Evolutionary conservation across 495 filamentous ascomycete species (phyloP).

Genomic region (Bathelium albidoporum): DNA sequence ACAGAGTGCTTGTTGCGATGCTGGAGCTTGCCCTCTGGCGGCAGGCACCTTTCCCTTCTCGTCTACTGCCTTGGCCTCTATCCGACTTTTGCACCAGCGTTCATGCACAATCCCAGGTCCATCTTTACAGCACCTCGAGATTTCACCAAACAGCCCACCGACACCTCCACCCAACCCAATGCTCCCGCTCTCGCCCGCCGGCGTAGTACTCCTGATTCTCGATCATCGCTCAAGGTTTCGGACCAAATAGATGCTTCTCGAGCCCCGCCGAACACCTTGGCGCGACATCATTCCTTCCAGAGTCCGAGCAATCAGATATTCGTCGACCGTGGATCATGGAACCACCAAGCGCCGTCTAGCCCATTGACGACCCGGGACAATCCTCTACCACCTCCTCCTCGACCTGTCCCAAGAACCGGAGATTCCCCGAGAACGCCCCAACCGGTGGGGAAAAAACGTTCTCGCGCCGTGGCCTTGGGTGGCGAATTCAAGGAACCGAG

Average conservation of each 20-base stretch:
- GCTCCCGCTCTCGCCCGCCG: constrained; percentile 4
- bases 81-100: not conserved
- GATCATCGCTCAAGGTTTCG: not conserved
- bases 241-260: not conserved
- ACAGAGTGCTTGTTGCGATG: not conserved
- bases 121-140: constrained; percentile 20
- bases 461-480: not conserved
- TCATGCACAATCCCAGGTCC: constrained; percentile 20
- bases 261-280: not conserved
- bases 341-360: not conserved
- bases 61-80: not conserved
- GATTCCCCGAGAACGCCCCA: not conserved
- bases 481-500: not conserved
- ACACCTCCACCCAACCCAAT: not conserved
- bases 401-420: not conserved
- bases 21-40: not conserved
- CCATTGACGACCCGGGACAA: not conserved
- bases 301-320: not conserved
- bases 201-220: constrained; percentile 18
- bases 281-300: not conserved
- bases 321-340: not conserved
- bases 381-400: not conserved
- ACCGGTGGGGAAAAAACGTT: not conserved
- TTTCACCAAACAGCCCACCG: constrained; percentile 8
- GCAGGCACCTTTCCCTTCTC: not conserved